Conservation (phyloP, 441 rosid genomes). For the Croton laevigatus region DNA sequence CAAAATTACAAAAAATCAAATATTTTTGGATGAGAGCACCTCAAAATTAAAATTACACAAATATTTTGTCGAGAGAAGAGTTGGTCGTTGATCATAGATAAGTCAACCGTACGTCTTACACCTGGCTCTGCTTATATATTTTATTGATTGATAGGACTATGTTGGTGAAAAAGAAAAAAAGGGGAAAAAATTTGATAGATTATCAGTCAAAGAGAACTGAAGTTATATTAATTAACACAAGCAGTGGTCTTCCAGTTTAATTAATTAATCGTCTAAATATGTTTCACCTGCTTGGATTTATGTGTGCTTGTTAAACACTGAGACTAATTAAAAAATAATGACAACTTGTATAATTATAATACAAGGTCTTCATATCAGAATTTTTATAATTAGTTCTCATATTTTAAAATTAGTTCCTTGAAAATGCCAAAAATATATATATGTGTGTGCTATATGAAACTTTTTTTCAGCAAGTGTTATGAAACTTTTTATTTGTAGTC, state of each 20-base stretch:
- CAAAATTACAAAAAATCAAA: too few species aligned
- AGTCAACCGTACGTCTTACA: conserved; percentile 20
- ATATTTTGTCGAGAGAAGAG: not conserved
- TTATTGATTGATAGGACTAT: not conserved
- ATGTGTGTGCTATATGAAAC: too few species aligned
- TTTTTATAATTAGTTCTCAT: not conserved
- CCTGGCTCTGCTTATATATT: conserved; percentile 10
- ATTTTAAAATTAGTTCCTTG: not conserved
- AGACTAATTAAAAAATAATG: not conserved
- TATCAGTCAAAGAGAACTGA: conserved; percentile 10
- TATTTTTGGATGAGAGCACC: too few species aligned
- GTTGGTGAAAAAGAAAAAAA: too few species aligned
- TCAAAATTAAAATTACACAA: too few species aligned
- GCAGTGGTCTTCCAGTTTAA: not conserved
- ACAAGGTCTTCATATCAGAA: not conserved
- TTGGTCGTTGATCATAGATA: conserved; percentile 7
- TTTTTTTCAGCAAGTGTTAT: too few species aligned
- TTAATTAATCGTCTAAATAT: not conserved
- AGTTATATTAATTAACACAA: not conserved
- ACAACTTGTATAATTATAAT: not conserved
- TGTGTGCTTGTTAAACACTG: not conserved
- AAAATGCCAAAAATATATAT: too few species aligned
- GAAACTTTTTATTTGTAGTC: too few species aligned
- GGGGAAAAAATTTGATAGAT: too few species aligned
- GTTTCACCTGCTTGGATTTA: conserved; percentile 6